Evolutionary conservation across 345 rosid species (phyloP).

Genomic region (Alliaria petiolata): DNA sequence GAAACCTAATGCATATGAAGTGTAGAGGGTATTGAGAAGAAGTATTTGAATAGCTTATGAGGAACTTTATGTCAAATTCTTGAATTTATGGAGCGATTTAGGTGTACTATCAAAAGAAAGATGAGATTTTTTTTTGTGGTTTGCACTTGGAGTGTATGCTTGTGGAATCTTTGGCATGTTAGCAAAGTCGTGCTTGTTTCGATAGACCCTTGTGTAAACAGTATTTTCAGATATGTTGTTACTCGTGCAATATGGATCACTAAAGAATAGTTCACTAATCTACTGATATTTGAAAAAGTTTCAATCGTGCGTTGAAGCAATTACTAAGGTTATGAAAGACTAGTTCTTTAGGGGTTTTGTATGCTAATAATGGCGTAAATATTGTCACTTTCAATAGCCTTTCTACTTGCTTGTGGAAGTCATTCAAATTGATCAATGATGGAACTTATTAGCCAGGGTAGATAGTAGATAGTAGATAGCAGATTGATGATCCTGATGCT

Average conservation of each 20-base stretch:
- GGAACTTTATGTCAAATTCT: background rate
- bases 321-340: background rate
- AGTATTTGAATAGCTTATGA: background rate
- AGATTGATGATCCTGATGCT: background rate
- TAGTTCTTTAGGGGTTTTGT: background rate
- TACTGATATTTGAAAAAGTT: background rate
- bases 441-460: background rate
- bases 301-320: background rate
- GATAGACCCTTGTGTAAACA: no score
- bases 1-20: background rate
- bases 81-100: background rate
- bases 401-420: background rate
- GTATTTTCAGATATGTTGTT: no score
- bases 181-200: background rate
- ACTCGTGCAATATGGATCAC: no score
- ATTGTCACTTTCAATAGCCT: background rate
- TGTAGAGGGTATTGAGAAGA: background rate
- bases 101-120: background rate
- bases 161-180: background rate
- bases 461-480: no score
- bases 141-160: background rate
- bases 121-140: background rate
- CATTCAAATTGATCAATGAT: background rate
- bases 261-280: no score
- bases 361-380: background rate